Evolutionary conservation across 257 asterid species (phyloP).

Genomic region (Thymus quinquecostatus): DNA sequence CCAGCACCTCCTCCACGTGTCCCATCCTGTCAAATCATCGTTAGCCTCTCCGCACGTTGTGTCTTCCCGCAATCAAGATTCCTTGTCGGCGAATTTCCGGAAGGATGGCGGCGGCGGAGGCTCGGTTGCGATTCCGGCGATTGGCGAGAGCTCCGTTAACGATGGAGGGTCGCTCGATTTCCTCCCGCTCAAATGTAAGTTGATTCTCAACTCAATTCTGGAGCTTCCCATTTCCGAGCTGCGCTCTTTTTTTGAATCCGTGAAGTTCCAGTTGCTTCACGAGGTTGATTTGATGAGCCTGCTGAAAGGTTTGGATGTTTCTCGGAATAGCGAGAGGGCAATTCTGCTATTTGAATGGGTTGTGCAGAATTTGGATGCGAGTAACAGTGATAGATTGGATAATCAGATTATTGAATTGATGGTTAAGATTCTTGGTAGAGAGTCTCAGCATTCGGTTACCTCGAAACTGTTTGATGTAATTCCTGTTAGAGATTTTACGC

Average conservation of each 20-base stretch:
- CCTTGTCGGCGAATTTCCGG: conserved; percentile 43
- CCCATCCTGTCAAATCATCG: conserved; percentile 52
- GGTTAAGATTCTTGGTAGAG: conserved; percentile 86
- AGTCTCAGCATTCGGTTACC: conserved; percentile 73
- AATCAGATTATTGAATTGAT: conserved; percentile 77
- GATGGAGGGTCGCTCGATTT: conserved; percentile 60
- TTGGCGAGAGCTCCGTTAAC: conserved; percentile 29
- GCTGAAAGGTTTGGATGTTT: conserved; percentile 73
- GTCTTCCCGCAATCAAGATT: conserved; percentile 42
- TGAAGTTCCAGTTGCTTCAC: conserved; percentile 54
- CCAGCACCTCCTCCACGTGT: conserved; percentile 71
- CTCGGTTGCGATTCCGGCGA: conserved; percentile 43
- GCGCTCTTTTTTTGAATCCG: conserved; percentile 66
- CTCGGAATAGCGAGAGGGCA: conserved; percentile 67
- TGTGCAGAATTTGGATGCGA: conserved; percentile 53
- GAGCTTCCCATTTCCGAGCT: conserved; percentile 54
- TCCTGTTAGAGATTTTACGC: conserved; percentile 55
- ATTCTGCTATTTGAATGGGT: conserved; percentile 86
- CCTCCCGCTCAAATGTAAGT: conserved; percentile 77
- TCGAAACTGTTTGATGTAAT: conserved; percentile 81
- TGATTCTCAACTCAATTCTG: conserved; percentile 62
- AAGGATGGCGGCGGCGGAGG: conserved; percentile 25
- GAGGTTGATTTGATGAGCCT: conserved; percentile 74
- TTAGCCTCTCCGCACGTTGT: conserved; percentile 37
- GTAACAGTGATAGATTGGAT: conserved; percentile 57